Conservation (phyloP, 1,139 yeast species). For the Blastobotrys buckinghamii region DNA sequence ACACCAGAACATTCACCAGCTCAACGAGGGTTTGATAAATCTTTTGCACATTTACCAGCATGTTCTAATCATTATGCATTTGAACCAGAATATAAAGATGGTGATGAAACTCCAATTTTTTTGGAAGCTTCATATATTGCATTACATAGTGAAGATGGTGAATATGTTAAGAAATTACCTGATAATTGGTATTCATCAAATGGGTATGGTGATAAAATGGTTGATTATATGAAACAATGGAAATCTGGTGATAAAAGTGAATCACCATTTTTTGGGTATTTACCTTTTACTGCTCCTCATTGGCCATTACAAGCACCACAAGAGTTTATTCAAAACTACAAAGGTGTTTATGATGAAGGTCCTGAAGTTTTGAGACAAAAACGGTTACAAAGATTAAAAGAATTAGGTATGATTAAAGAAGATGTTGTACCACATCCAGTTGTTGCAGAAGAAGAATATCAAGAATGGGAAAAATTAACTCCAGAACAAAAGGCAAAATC, state of each 20-base stretch:
- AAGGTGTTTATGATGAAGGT: conserved; percentile 46
- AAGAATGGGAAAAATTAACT: conserved; percentile 40
- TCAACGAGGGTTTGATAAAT: conserved; percentile 46
- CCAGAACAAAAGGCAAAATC: conserved; percentile 36
- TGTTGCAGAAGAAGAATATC: conserved; percentile 35
- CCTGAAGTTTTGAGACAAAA: conserved; percentile 40
- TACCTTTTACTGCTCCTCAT: conserved; percentile 57
- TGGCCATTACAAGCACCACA: conserved; percentile 58
- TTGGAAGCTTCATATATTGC: conserved; percentile 16
- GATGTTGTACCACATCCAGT: conserved; percentile 44
- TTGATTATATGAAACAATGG: conserved; percentile 32
- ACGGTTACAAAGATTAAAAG: conserved; percentile 39
- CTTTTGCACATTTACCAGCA: conserved; percentile 50
- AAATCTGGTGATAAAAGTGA: conserved; percentile 21
- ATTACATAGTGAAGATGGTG: conserved; percentile 38
- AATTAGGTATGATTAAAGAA: conserved; percentile 42
- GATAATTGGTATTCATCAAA: conserved; percentile 45
- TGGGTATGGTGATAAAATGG: conserved; percentile 41
- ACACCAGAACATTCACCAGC: conserved; percentile 46
- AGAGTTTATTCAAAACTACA: conserved; percentile 43
- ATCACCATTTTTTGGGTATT: conserved; percentile 46
- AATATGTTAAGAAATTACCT: conserved; percentile 39
- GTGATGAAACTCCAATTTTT: conserved; percentile 12
- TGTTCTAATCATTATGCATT: conserved; percentile 54
- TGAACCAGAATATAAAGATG: conserved; percentile 35